These are phyloP conservation scores for Onygenales sp. DNA, from an alignment of 2,329 filamentous ascomycete species.

Conservation along the genomic window DNA sequence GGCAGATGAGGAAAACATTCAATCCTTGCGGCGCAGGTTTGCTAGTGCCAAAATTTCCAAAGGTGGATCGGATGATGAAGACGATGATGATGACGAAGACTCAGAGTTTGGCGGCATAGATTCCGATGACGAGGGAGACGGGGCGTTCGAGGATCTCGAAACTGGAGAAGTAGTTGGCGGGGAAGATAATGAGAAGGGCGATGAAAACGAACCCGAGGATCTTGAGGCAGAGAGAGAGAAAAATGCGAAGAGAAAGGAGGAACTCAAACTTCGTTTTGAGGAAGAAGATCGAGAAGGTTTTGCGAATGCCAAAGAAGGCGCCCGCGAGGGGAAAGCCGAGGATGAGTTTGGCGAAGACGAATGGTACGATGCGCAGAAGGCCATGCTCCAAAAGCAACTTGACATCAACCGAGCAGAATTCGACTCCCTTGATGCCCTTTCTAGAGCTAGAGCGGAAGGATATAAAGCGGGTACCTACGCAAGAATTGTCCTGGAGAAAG, in stretches of 20 bases:
- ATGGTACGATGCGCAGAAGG: slow-evolving; percentile 97
- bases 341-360: slow-evolving; percentile 91
- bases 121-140: slow-evolving; percentile 58
- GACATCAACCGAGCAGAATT: slow-evolving; percentile 96
- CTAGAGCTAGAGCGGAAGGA: slow-evolving; percentile 77
- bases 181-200: slow-evolving; percentile 20
- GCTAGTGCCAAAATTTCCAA: slow-evolving; percentile 57
- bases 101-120: slow-evolving; percentile 36
- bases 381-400: slow-evolving; percentile 85
- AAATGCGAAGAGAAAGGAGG: slow-evolving; percentile 88
- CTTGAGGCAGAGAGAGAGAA: slow-evolving; percentile 83
- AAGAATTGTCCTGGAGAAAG: slow-evolving; percentile 77
- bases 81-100: slow-evolving; percentile 41
- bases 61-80: slow-evolving; percentile 44
- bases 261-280: slow-evolving; percentile 87
- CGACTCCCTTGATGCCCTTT: slow-evolving; percentile 72
- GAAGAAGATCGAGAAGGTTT: slow-evolving; percentile 97
- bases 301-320: slow-evolving; percentile 70
- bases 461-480: slow-evolving; percentile 88
- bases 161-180: slow-evolving; percentile 51
- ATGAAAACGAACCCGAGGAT: slow-evolving; percentile 28
- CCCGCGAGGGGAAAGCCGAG: slow-evolving; percentile 58
- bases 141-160: slow-evolving; percentile 78
- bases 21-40: slow-evolving; percentile 65
- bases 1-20: slow-evolving; percentile 68